Base-by-base conservation (phyloP, 345 rosid species). In the Angophora floribunda region DNA sequence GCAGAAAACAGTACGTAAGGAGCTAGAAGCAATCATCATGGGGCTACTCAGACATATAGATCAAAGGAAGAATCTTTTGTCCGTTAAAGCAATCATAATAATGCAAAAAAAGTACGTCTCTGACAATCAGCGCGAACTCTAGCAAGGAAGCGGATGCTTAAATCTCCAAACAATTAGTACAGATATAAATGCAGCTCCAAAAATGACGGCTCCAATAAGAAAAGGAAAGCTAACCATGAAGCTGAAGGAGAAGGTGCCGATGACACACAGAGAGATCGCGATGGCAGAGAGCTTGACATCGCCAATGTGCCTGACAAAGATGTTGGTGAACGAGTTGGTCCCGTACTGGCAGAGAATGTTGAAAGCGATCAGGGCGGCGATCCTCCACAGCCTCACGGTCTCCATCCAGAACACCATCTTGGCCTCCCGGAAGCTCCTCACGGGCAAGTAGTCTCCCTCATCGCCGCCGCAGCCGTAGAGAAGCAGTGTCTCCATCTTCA, bases 231-330 rank as follows among this genome's bases (percentile, higher is more conserved):
- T 47, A 3, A 94, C 97, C 98, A 94, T 67, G 92, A 96, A 95
- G 36, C 98, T 97, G 88, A 95, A 96, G 88, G 97, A 92, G 94
- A 95, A 96, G 63, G 95, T 92, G 26, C 95, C 95, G n/a, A 95
- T 91, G 86, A 94, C 98, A 36, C 96, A 93, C 86, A 94, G 94
- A 45, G 96, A 90, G 86, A 96, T 93, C 10, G 97, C 88, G 32
- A 95, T 95, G 30, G 95, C 96, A 36, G 97, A 93, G 91, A 96
- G 98, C 91, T 95, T 93, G 36, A 94, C 13, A 14, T 91, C 95
- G 7, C 97, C 96, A 80, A 96, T 89, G 51, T 96, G 98, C 6
- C 98, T 97, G 2, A 90, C 97, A 47, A 95, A 95, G 32, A 95
- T 94, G 78, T 63, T 93, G 55, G 97, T 93, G 86, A 92, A 52